Evolutionary conservation across 768 basidiomycete species (phyloP).

Genomic region (Mycena indigotica): DNA sequence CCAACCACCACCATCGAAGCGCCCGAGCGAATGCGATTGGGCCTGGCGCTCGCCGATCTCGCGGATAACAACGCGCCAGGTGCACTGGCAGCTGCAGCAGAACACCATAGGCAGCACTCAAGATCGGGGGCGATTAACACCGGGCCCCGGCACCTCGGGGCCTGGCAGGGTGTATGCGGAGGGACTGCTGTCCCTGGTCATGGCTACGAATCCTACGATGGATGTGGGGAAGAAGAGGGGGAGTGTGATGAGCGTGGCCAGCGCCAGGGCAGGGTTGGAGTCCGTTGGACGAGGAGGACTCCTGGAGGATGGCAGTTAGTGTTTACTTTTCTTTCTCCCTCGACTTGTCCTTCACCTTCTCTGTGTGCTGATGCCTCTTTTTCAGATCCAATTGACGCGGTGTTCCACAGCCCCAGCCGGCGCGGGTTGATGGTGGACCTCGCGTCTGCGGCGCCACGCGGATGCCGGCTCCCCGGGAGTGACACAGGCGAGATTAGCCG

Average conservation of each 20-base stretch:
- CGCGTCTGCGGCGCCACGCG: slow-evolving; percentile 12
- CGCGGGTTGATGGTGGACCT: slow-evolving; percentile 36
- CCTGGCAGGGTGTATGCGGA: background rate
- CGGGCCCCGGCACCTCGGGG: no score
- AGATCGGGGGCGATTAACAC: slow-evolving; percentile 14
- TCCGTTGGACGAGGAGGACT: no score
- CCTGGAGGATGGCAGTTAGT: slow-evolving; percentile 65
- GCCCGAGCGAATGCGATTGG: no score
- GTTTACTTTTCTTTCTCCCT: background rate
- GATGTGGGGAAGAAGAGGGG: no score
- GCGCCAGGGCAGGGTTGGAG: slow-evolving; percentile 50
- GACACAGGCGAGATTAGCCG: slow-evolving; percentile 20
- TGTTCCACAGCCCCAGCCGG: slow-evolving; percentile 56
- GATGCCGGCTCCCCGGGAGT: slow-evolving; percentile 8
- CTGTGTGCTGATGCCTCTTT: slow-evolving; percentile 4
- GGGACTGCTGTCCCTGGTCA: slow-evolving; percentile 11
- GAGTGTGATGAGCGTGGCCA: slow-evolving; percentile 1
- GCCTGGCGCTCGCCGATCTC: no score
- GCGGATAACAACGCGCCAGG: no score
- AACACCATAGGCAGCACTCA: no score
- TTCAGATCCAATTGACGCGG: slow-evolving; percentile 72
- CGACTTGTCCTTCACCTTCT: background rate
- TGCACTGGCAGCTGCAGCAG: no score
- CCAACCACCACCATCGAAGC: no score
- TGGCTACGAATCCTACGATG: no score